Percentiles rank a stretch among this genome's conserved stretches.
Conservation (phyloP, 257 asterid species). For the Leonotis leonurus region DNA sequence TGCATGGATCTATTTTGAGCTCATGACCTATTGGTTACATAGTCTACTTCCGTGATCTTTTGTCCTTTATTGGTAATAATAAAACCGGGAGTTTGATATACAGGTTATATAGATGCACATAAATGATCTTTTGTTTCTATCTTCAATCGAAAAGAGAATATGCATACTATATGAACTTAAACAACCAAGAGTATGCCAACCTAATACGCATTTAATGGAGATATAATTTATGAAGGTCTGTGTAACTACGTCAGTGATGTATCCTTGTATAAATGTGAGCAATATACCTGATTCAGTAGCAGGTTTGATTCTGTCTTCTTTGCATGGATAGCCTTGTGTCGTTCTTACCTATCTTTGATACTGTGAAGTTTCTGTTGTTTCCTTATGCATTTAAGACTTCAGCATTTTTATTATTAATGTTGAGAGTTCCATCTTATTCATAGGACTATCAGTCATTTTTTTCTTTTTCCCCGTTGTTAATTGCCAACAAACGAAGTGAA, state of each 20-base stretch:
- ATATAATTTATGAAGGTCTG: background rate
- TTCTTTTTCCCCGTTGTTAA: background rate
- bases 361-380: background rate
- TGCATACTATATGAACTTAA: background rate
- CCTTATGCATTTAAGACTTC: no score
- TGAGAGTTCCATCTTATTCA: background rate
- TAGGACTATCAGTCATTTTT: background rate
- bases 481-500: background rate
- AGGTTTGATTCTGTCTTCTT: background rate
- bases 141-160: constrained; percentile 1
- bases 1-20: no score
- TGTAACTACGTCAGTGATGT: no score
- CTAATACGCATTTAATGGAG: no score
- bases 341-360: background rate
- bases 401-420: background rate
- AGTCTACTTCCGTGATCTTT: background rate
- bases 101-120: no score
- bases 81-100: background rate
- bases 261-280: no score
- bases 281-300: background rate
- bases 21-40: constrained; percentile 1
- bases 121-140: background rate
- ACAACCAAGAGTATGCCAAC: background rate
- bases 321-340: background rate
- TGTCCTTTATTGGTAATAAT: background rate